These are phyloP conservation scores for Ramaria rubella DNA, from an alignment of 768 basidiomycete genomes.

Conservation along the genomic window DNA sequence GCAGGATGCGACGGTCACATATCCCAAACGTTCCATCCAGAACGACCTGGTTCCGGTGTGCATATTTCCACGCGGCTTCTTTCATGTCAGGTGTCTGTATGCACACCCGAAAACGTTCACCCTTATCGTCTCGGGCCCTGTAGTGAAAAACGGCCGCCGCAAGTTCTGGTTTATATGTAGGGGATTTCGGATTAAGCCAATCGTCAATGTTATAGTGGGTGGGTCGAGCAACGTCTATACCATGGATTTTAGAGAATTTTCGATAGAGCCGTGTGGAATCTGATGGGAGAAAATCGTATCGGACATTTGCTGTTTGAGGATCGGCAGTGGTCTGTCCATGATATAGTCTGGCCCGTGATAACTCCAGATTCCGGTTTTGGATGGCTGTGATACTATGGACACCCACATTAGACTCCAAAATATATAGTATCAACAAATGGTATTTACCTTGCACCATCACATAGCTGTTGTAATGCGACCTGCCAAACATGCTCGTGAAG, in stretches of 20 bases:
- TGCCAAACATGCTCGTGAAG: conserved; percentile 28
- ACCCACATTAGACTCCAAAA: not conserved
- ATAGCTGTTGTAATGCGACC: conserved; percentile 3
- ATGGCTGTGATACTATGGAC: not conserved
- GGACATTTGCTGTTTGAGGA: not conserved
- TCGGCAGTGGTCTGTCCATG: not conserved
- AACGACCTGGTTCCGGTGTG: conserved; percentile 12
- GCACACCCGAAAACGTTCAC: not conserved
- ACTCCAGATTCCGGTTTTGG: not conserved
- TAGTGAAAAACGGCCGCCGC: not conserved
- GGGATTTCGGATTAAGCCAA: not conserved
- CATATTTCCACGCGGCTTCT: not conserved
- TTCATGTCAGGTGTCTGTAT: not conserved
- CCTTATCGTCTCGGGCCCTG: not conserved
- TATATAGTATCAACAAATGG: conserved; percentile 14
- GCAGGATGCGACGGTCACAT: conserved; percentile 18
- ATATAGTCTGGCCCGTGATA: not conserved
- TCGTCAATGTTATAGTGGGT: not conserved
- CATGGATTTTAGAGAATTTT: not conserved
- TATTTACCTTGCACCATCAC: conserved; percentile 10
- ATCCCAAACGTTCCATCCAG: conserved; percentile 22
- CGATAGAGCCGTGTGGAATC: not conserved
- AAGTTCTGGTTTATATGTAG: not conserved
- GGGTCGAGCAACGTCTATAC: not conserved
- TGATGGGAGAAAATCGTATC: conserved; percentile 4